A percentile compares a stretch with the other conserved stretches of the same genome.
phyloP scores from a whole-genome alignment of 2,329 filamentous ascomycete species.

The Botryotinia convoluta region DNA sequence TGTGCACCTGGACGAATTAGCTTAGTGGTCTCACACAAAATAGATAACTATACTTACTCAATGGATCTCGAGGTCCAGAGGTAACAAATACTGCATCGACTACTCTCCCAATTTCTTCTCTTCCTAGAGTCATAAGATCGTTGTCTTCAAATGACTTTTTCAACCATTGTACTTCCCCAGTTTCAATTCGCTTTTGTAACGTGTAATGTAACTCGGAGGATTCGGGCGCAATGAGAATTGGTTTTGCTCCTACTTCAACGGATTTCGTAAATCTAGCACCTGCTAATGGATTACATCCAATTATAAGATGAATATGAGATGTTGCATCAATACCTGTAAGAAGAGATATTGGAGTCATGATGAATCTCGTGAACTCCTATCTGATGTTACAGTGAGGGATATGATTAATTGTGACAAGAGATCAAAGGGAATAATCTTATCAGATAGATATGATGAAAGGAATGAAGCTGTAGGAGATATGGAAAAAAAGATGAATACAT shows the following conservation, averaged over 20 bases:
- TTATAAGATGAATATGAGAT: conserved; percentile 74
- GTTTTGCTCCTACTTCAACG: conserved; percentile 75
- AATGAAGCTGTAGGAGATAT: neutral
- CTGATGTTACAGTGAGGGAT: no score
- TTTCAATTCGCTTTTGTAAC: conserved; percentile 62
- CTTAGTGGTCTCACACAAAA: neutral
- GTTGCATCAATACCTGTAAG: conserved; percentile 71
- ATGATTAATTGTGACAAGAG: neutral
- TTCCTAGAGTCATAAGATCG: conserved; percentile 74
- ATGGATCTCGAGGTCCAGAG: conserved; percentile 47
- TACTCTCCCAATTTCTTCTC: conserved; percentile 70
- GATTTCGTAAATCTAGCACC: conserved; percentile 77
- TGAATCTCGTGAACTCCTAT: neutral
- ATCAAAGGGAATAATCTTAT: neutral
- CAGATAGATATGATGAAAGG: neutral
- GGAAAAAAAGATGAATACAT: neutral
- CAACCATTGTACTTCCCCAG: conserved; percentile 64
- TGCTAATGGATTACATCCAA: conserved; percentile 86
- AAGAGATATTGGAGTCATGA: conserved; percentile 46
- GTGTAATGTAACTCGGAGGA: conserved; percentile 57
- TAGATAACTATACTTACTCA: conserved; percentile 34
- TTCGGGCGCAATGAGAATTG: conserved; percentile 73
- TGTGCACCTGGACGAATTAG: conserved; percentile 49
- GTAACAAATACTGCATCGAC: conserved; percentile 95
- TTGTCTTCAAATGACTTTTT: conserved; percentile 64